Conservation (phyloP, 208 protist species). For the Acanthamoeba royreba region DNA sequence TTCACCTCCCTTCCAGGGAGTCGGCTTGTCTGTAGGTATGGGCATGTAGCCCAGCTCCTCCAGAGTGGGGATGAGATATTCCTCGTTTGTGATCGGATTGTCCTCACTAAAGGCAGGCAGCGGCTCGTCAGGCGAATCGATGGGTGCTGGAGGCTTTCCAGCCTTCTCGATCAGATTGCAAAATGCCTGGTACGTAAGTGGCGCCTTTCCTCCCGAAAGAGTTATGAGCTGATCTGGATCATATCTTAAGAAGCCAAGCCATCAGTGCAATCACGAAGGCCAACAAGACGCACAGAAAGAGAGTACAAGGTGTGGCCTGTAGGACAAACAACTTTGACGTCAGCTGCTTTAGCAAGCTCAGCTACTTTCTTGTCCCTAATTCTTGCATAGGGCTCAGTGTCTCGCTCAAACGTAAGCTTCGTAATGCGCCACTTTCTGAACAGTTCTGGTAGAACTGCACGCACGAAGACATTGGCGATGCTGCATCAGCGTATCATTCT, state of each 20-base stretch:
- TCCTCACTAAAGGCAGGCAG: neutral
- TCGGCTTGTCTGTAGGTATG: neutral
- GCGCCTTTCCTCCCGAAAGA: neutral
- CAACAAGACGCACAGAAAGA: too few relatives aligned
- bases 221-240: neutral
- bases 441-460: neutral
- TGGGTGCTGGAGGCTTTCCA: neutral
- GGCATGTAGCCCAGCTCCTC: neutral
- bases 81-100: neutral
- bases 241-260: too few relatives aligned
- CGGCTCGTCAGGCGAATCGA: neutral
- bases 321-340: neutral
- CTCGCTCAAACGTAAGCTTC: conserved; percentile 21
- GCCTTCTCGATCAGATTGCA: neutral
- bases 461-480: neutral
- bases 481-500: neutral
- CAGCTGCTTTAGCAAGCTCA: neutral
- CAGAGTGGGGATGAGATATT: neutral
- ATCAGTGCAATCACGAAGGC: too few relatives aligned
- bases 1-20: neutral
- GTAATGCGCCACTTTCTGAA: neutral
- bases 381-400: conserved; percentile 53
- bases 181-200: neutral
- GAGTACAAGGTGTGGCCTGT: neutral
- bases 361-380: neutral